Base-by-base conservation (phyloP, 192 early-diverging fungal genomes). In the Rhizophagus clarus region DNA sequence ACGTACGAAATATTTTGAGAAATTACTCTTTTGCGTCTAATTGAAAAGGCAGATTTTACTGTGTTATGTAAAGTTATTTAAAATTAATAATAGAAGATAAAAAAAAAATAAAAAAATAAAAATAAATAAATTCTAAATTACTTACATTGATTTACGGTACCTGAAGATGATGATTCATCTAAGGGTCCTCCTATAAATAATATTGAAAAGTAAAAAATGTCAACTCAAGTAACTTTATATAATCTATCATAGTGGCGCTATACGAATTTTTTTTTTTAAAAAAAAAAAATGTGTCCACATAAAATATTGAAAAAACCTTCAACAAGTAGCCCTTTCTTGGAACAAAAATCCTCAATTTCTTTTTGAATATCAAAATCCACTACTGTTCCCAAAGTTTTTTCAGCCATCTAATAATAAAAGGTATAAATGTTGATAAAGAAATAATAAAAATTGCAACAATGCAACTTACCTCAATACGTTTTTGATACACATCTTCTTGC, bases 401-500 rank as follows among this genome's bases (percentile, higher is more conserved):
- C 76, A 15, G 76, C 61, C 6, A 77, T 68, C 76, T 77, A 76
- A 62, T 15, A 62, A 76, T 22, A 61, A 51, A 76, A 63, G 42
- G 28, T 4, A 76, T 20, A 12, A 2, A 61, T 20, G 24, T 31
- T 9, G 37, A 31, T 61, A 61, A 9, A 61, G 4, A 56, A n/a
- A 22, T 56, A 56, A 22, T 45, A 45, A 45, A 45, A 45, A 22
- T 22, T 56, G 17, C 6, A 37, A 73, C n/a, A 20, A 51, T 12
- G 14, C 4, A 29, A 15, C 3, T 56, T 72, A 79, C 85, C 73
- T 82, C 81, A 24, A 66, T 80, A 15, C 82, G 70, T 71, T 79
- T 82, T 56, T 82, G 72, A 37, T 47, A 81, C 24, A 70, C 75
- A 66, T 86, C 85, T 34, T 64, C 81, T 51, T 86, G 85, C 6